Conservation (phyloP, 2,329 filamentous ascomycete genomes). For the Hymenoscyphus occultus region DNA sequence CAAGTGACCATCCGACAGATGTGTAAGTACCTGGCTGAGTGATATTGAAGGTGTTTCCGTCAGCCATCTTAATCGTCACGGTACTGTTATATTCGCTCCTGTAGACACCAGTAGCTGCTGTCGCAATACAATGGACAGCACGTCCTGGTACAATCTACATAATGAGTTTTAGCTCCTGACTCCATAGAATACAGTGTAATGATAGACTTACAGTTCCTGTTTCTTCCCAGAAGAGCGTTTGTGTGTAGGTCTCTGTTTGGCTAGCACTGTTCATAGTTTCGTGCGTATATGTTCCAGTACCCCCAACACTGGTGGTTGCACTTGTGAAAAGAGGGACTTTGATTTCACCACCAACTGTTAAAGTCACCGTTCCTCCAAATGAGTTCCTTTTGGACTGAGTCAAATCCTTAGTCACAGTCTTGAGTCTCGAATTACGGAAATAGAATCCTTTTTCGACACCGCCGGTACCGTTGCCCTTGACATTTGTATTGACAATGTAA, state of each 20-base stretch:
- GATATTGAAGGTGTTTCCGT: slow-evolving; percentile 4
- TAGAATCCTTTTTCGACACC: neutral
- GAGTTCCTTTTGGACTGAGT: neutral
- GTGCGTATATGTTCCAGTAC: neutral
- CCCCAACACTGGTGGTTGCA: neutral
- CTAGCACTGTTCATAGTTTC: neutral
- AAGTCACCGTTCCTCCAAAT: neutral
- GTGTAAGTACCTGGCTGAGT: slow-evolving; percentile 2
- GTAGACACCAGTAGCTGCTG: neutral
- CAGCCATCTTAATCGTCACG: neutral
- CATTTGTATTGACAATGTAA: slow-evolving; percentile 8
- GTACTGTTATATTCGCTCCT: slow-evolving; percentile 1
- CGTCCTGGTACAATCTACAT: neutral
- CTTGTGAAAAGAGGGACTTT: neutral
- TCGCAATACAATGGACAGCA: slow-evolving; percentile 2
- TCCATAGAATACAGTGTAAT: no score
- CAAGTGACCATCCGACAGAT: neutral
- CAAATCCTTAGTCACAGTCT: neutral
- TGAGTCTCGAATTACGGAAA: neutral
- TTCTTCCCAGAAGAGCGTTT: neutral
- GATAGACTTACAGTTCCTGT: neutral
- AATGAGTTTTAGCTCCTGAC: no score
- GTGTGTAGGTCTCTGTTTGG: neutral
- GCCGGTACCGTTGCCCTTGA: neutral
- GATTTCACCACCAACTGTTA: neutral